phyloP scores from a whole-genome alignment of 2,329 filamentous ascomycete genomes.

The Pestalotiopsis sp. region DNA sequence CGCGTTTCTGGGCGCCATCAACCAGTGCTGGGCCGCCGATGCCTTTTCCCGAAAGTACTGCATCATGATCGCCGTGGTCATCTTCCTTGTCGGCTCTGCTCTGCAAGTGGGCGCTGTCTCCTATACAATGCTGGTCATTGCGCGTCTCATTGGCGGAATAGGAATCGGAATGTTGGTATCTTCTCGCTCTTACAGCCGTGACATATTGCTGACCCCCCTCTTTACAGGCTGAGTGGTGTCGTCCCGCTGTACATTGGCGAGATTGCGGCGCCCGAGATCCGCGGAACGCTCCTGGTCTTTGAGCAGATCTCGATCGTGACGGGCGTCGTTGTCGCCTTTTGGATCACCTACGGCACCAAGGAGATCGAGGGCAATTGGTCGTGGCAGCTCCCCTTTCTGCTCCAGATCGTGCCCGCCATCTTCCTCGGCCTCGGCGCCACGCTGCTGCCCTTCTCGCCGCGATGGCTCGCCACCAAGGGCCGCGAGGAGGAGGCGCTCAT shows the following conservation, averaged over 20 bases:
- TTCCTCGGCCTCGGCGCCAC: not conserved
- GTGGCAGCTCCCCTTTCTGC: slow-evolving; percentile 14
- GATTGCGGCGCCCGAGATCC: slow-evolving; percentile 21
- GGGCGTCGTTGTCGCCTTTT: slow-evolving; percentile 27
- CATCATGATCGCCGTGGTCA: slow-evolving; percentile 49
- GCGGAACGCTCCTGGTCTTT: slow-evolving; percentile 18
- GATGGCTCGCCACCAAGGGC: slow-evolving; percentile 13
- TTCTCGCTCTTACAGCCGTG: not conserved
- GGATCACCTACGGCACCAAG: slow-evolving; percentile 13
- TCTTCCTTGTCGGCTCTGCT: slow-evolving; percentile 43
- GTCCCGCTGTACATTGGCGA: slow-evolving; percentile 24
- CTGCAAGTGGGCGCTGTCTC: slow-evolving; percentile 51
- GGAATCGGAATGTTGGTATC: slow-evolving; percentile 43
- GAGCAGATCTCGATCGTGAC: slow-evolving; percentile 27
- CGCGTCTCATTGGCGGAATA: slow-evolving; percentile 57
- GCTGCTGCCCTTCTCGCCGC: slow-evolving; percentile 7
- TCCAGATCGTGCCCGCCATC: slow-evolving; percentile 10
- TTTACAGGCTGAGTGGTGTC: slow-evolving; percentile 14
- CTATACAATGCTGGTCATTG: slow-evolving; percentile 50
- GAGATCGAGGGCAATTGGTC: slow-evolving; percentile 11
- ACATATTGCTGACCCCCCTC: not conserved
- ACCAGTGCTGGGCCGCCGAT: slow-evolving; percentile 56
- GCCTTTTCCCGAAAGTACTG: slow-evolving; percentile 54
- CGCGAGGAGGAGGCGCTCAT: slow-evolving; percentile 16
- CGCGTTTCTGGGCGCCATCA: slow-evolving; percentile 52